Base-by-base conservation (phyloP, 148 eudicot species). In the Rhododendron simsii region DNA sequence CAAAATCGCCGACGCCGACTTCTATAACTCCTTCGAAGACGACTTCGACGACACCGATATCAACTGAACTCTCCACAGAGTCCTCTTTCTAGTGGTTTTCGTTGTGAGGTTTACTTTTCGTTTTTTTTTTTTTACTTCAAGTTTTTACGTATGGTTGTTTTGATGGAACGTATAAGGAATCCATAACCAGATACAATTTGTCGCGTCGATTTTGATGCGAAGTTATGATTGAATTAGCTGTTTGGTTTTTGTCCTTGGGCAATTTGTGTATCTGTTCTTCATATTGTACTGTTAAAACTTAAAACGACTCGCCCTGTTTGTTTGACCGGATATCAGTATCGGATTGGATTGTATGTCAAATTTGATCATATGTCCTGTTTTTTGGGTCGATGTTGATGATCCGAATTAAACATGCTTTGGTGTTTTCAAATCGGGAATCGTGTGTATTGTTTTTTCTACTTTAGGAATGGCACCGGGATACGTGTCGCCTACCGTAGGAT, bases 21-120 rank as follows among this genome's bases (percentile, higher is more conserved):
- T 95, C 94, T 95, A 90, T 94, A 94, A 94, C 86, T 84, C 91
- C 75, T 94, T 95, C 83, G 84, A 93, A 11, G 98, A 95, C 81
- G 96, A 95, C 84, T 95, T 95, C 87, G 94, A 95, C 74, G 96
- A 95, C 51, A 45, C 92, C 39, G 98, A 95, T 83, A 91, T 95
- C 92, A 92, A 93, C 82, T 95, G 83, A 90, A 37, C 45, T 44
- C 85, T 26, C 78, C 59, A 0, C 0, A 35, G 39, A 41, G 23
- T 20, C 11, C 51, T 35, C n/a, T 63, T 28, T 13, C 39, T 69
- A 28, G 75, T 0, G 18, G 13, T 69, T 69, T 4, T 4, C 16
- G 75, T 12, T 12, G 37, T 4, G 16, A 69, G 71, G 71, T n/a
- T 8, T n/a, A 23, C 28, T 65, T 63, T 61, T 61, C 12, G 3